A percentile compares a stretch with the other conserved stretches of the same genome.
Conservation (phyloP, 495 filamentous ascomycete species). For the Neurospora discreta region DNA sequence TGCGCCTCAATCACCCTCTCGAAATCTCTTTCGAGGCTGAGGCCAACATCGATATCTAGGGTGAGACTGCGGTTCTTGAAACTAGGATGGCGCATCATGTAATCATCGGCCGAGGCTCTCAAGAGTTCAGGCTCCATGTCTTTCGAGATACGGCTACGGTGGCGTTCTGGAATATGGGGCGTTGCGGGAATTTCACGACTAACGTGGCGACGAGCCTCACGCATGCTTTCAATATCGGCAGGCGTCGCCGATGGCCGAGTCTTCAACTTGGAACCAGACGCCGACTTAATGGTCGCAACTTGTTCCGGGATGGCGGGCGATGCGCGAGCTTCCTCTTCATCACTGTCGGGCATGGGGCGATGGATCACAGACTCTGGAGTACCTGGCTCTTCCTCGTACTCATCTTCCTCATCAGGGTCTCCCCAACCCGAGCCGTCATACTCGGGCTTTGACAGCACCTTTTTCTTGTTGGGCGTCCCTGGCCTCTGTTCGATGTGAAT, state of each 20-base stretch:
- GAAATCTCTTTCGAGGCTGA: conserved; percentile 85
- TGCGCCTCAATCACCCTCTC: conserved; percentile 91
- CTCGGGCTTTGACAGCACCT: conserved; percentile 36
- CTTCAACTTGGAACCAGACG: conserved; percentile 78
- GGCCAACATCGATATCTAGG: conserved; percentile 70
- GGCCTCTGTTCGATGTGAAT: not conserved
- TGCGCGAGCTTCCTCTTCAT: conserved; percentile 33
- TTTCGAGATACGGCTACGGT: conserved; percentile 40
- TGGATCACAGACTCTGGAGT: conserved; percentile 94
- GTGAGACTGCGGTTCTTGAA: conserved; percentile 48
- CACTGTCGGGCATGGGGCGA: conserved; percentile 47
- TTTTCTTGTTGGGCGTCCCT: conserved; percentile 14
- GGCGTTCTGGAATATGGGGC: conserved; percentile 50
- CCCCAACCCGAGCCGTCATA: conserved; percentile 47
- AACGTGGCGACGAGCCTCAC: conserved; percentile 71
- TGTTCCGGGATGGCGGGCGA: conserved; percentile 65
- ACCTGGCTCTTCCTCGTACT: conserved; percentile 50
- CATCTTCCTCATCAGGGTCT: conserved; percentile 38
- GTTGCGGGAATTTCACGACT: conserved; percentile 57
- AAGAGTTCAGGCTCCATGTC: conserved; percentile 28
- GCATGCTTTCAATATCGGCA: conserved; percentile 77
- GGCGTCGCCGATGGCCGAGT: conserved; percentile 80
- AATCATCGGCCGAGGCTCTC: conserved; percentile 20
- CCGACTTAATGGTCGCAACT: conserved; percentile 75
- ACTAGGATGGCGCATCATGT: conserved; percentile 40